Evolutionary conservation across 2,329 filamentous ascomycete genomes (phyloP), one percentile per base, ranked within the genome.

Genomic region (Alternaria arbusti): DNA sequence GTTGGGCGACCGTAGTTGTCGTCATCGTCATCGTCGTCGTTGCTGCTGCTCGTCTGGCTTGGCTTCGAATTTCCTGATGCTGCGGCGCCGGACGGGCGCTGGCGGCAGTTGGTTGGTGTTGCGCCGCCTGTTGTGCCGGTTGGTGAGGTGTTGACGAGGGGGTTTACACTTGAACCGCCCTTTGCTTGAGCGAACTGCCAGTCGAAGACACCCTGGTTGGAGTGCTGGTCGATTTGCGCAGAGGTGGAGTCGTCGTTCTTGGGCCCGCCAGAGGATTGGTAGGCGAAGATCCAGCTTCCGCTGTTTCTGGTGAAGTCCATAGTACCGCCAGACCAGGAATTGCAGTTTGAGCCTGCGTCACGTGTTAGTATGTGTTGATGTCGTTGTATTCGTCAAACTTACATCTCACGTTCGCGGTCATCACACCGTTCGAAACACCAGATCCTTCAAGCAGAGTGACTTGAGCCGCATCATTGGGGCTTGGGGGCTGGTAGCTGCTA

Each of bases 391-490:
- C 2, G 0, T 25, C 20, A 6, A 3, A 45, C 79, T 64, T 78
- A 82, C 87, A 88, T 67, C 78, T 82, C 22, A 89, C 79, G 70
- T 88, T 88, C 15, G 86, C 87, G 22, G 81, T 82, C 84, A 89
- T 86, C 17, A 81, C 78, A 20, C 84, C 84, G 68, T 85, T 80
- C 5, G 77, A 72, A 5, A 88, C 84, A 3, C 86, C 86, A 4
- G 84, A 85, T 4, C 86, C 86, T 46, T 82, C 84, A 0, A 89
- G 79, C 4, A 88, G 68, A 12, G 81, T 82, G 17, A 86, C 78
- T 57, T 85, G 67, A 2, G 84, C 79, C 25, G 75, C 70, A 4
- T 75, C 74, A 64, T 84, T 82, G 57, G 81, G 74, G 15, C 72
- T 64, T 3, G 87, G 87, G 65, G 79, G 67, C 4, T 57, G 64